Percentiles rank a stretch among this genome's conserved stretches.
phyloP scores from a whole-genome alignment of 306 rosid species.

The Prunus campanulata region DNA sequence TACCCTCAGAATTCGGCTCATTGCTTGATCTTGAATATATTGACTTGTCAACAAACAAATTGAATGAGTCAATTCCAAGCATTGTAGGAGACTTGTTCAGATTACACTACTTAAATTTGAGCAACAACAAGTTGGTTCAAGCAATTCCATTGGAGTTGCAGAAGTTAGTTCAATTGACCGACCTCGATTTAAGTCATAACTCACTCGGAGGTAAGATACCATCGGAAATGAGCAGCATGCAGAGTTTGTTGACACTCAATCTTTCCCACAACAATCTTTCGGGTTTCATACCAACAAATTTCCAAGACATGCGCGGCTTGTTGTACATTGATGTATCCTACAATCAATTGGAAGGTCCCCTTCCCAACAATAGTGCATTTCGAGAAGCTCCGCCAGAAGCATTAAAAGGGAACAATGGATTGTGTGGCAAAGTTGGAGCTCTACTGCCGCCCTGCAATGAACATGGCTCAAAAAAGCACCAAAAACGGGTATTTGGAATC shows the following conservation, averaged over 20 bases:
- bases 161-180: background rate
- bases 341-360: background rate
- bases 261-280: conserved; percentile 35
- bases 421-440: background rate
- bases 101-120: conserved; percentile 16
- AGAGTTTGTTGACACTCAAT: conserved; percentile 12
- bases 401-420: background rate
- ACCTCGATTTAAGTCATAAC: conserved; percentile 30
- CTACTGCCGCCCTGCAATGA: background rate
- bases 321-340: background rate
- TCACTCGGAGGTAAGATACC: conserved; percentile 29
- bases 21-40: conserved; percentile 13
- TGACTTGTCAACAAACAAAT: conserved; percentile 21
- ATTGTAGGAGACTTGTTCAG: conserved; percentile 11
- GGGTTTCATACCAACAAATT: conserved; percentile 15
- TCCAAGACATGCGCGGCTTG: background rate
- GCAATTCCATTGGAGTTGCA: conserved; percentile 22
- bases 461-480: background rate
- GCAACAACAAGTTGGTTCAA: conserved; percentile 13
- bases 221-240: background rate
- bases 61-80: conserved; percentile 23
- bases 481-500: background rate
- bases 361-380: background rate
- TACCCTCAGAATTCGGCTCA: conserved; percentile 12
- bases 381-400: background rate